A percentile compares a stretch with the other conserved stretches of the same genome.
These are phyloP conservation scores for Fusarium brevicatenulatum DNA, from an alignment of 2,329 filamentous ascomycete genomes.

Conservation along the genomic window DNA sequence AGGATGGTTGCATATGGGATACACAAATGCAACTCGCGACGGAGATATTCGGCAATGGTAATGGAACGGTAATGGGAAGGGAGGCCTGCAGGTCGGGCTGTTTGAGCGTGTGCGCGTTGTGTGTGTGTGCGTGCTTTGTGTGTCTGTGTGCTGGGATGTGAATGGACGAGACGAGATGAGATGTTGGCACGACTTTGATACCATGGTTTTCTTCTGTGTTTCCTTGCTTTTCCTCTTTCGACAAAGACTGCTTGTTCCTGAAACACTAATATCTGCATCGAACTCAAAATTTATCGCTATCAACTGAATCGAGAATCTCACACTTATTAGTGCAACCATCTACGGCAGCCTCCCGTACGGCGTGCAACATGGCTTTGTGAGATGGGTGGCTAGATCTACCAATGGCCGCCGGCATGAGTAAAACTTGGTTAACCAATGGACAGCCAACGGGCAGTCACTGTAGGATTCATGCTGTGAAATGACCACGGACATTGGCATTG, in stretches of 20 bases:
- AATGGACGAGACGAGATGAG: neutral
- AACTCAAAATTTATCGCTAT: conserved; percentile 23
- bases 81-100: conserved; percentile 30
- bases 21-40: conserved; percentile 1
- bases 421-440: conserved; percentile 13
- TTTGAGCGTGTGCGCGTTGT: neutral
- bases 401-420: neutral
- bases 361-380: neutral
- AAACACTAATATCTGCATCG: conserved; percentile 12
- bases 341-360: conserved; percentile 22
- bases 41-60: conserved; percentile 3
- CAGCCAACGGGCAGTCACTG: neutral
- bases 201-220: conserved; percentile 3
- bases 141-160: neutral
- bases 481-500: neutral
- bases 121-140: neutral
- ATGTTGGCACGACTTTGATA: conserved; percentile 13
- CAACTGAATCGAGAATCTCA: conserved; percentile 12
- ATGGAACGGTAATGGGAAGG: neutral
- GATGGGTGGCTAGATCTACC: neutral
- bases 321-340: conserved; percentile 14
- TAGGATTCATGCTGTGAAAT: neutral
- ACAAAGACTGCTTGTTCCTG: conserved; percentile 14
- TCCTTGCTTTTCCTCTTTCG: neutral
- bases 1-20: neutral